Percentiles rank a stretch among this genome's conserved stretches.
Evolutionary conservation across 2,329 filamentous ascomycete species (phyloP).

Genomic region (Pseudopyrenochaeta lycopersici): DNA sequence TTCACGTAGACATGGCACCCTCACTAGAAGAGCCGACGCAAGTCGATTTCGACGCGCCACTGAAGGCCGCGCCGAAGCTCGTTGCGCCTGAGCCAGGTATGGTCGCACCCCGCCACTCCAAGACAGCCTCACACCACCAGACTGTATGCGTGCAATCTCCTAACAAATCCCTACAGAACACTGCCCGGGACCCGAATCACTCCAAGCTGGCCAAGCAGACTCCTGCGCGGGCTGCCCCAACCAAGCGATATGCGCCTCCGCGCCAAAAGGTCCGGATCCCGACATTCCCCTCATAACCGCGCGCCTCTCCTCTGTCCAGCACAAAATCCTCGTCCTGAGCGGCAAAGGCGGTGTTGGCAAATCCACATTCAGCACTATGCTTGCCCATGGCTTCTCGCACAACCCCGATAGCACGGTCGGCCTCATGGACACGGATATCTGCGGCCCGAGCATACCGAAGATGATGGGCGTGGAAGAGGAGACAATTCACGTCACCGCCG

Average conservation of each 20-base stretch:
- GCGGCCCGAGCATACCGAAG: conserved; percentile 94
- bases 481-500: conserved; percentile 87
- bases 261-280: conserved; percentile 93
- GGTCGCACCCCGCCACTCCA: conserved; percentile 52
- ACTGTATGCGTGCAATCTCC: neutral
- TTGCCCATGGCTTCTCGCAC: conserved; percentile 87
- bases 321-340: conserved; percentile 92
- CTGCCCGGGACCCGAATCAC: conserved; percentile 88
- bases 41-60: conserved; percentile 78
- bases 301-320: conserved; percentile 80
- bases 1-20: conserved; percentile 74
- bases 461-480: conserved; percentile 98
- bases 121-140: conserved; percentile 45
- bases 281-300: conserved; percentile 89
- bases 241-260: conserved; percentile 91
- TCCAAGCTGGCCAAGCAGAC: conserved; percentile 72
- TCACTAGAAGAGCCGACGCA: conserved; percentile 74
- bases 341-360: conserved; percentile 98
- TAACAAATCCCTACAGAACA: conserved; percentile 67
- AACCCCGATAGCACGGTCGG: conserved; percentile 83
- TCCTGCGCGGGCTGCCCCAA: conserved; percentile 96
- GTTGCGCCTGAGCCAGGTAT: conserved; percentile 87
- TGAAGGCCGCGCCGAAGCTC: conserved; percentile 81
- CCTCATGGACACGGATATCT: conserved; percentile 98
- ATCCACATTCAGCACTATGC: conserved; percentile 88